These are phyloP conservation scores for Solanum peruvianum DNA, from an alignment of 257 asterid genomes.

Conservation along the genomic window DNA sequence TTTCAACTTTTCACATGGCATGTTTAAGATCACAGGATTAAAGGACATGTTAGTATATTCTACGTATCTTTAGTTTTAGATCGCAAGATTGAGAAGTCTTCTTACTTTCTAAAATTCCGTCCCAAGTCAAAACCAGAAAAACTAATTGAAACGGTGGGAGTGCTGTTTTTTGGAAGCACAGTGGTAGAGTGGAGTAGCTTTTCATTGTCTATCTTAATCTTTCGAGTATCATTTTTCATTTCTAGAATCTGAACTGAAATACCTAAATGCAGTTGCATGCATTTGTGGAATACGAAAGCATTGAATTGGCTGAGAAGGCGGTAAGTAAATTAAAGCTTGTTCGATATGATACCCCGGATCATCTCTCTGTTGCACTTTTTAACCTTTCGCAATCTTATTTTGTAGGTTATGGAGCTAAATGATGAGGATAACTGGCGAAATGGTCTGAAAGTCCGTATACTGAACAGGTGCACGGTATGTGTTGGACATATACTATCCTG, in stretches of 20 bases:
- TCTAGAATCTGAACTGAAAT: conserved; percentile 1
- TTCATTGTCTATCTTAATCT: background rate
- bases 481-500: background rate
- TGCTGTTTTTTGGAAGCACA: background rate
- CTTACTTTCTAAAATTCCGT: background rate
- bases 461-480: conserved; percentile 52
- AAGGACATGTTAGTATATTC: background rate
- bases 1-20: too few relatives aligned
- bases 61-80: background rate
- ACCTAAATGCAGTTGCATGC: conserved; percentile 64
- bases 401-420: conserved; percentile 55
- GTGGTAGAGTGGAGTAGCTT: background rate
- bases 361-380: background rate
- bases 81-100: background rate
- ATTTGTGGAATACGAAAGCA: conserved; percentile 82
- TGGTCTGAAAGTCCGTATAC: conserved; percentile 68
- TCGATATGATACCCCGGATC: background rate
- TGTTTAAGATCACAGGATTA: background rate
- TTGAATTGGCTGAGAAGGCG: conserved; percentile 78
- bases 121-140: background rate
- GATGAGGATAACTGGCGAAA: conserved; percentile 84
- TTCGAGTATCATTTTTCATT: background rate
- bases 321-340: conserved; percentile 16
- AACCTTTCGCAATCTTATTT: background rate
- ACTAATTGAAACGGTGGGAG: background rate